Evolutionary conservation across 768 basidiomycete species (phyloP), one percentile per base, ranked within the genome.

Genomic region (Dentipellis sp.): DNA sequence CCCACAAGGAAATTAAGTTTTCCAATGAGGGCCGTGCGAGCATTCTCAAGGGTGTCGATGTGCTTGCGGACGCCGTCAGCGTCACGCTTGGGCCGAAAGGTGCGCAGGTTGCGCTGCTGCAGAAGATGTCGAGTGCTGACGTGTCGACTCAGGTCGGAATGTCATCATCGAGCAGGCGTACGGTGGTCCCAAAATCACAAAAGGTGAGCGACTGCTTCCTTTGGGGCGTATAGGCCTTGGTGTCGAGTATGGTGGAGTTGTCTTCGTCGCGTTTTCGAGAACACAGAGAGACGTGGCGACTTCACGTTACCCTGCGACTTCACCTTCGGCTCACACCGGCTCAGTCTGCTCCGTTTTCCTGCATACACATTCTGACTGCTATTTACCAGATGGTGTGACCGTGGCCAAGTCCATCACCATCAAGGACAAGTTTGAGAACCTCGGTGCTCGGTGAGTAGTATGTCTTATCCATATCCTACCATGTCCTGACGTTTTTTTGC

Each of bases 401-500:
- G 95, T 98, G 39, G 95, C 95, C 57, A 99, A 97, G 78, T 77
- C 92, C 38, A 92, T 99, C 63, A 77, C 84, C 5, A 81, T 98
- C 64, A 85, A 97, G 75, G 93, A 97, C 83, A 97, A 94, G 73
- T 97, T 98, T 67, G 92, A 97, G 79, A 97, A 97, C 78, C 88
- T 98, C 56, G 94, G 94, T 67, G 94, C 94, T 66, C 88, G 93
- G 92, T 94, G 72, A 63, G 84, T 69, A 8, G 39, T 60, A 52
- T 7, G 7, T n/a, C 50, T 14, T 40, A 0, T 57, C 21, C 9
- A 9, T 35, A 19, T 29, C 5, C 59, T 49, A 39, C 49, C 40
- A 45, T 21, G 21, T 22, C 17, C 36, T 62, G 66, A 14, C 65
- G 56, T 16, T 16, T 2, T 48, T 11, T 2, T 38, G 29, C 59